Evolutionary conservation across 768 basidiomycete genomes (phyloP).

Genomic region (Amyloporia xantha): DNA sequence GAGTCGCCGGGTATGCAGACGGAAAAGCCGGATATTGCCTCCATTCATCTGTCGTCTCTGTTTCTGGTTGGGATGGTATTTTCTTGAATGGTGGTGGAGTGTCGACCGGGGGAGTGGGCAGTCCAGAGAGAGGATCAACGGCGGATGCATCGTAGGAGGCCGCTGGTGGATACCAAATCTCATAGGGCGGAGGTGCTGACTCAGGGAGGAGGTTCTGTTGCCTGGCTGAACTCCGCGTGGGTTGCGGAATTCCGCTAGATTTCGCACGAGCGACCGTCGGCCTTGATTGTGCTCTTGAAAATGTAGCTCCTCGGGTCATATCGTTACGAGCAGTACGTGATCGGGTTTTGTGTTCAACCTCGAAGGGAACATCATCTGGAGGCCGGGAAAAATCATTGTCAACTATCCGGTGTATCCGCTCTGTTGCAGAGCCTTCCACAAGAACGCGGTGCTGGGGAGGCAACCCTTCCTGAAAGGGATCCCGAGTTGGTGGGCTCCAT

Average conservation of each 20-base stretch:
- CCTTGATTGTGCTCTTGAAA: neutral
- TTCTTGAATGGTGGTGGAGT: slow-evolving; percentile 1
- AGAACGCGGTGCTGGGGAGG: no score
- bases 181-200: slow-evolving; percentile 22
- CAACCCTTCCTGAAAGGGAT: no score
- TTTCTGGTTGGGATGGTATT: no score
- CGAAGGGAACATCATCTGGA: slow-evolving; percentile 2
- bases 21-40: slow-evolving; percentile 68
- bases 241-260: neutral
- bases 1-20: slow-evolving; percentile 65
- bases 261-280: neutral
- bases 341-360: neutral
- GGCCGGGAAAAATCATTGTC: slow-evolving; percentile 7
- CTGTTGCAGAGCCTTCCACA: no score
- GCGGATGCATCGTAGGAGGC: slow-evolving; percentile 35
- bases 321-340: neutral
- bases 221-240: neutral
- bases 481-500: no score
- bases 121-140: slow-evolving; percentile 19
- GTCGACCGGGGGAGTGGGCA: slow-evolving; percentile 12
- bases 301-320: neutral
- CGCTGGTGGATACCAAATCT: slow-evolving; percentile 60
- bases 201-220: no score
- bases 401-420: no score
- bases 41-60: slow-evolving; percentile 52